These are phyloP conservation scores for Cutaneotrichosporon sp. DNA, from an alignment of 1,284 basidiomycete species.

Conservation along the genomic window DNA sequence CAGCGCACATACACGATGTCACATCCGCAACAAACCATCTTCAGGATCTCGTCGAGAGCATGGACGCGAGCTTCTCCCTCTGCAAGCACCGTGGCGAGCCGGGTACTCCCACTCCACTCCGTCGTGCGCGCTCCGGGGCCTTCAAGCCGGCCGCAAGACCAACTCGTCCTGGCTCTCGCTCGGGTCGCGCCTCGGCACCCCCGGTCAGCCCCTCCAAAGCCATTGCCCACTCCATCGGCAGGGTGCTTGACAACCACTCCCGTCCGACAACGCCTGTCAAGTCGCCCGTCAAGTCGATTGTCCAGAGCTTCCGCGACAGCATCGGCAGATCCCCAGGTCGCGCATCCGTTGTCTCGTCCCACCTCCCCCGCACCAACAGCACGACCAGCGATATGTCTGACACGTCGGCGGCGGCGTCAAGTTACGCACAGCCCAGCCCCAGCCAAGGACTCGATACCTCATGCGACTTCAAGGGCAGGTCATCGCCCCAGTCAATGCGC, in stretches of 20 bases:
- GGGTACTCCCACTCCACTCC: constrained; percentile 34
- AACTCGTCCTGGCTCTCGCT: not conserved
- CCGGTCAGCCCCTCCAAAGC: constrained; percentile 2
- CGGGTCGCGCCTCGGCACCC: not conserved
- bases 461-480: too few relatives aligned
- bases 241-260: not conserved
- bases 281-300: constrained; percentile 29
- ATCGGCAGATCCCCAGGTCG: constrained; percentile 30
- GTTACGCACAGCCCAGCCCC: not conserved
- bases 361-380: not conserved
- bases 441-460: too few relatives aligned
- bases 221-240: not conserved
- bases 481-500: not conserved
- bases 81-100: not conserved
- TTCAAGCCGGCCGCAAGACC: constrained; percentile 19
- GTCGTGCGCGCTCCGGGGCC: constrained; percentile 31
- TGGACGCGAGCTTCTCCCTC: constrained; percentile 23
- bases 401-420: not conserved
- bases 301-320: constrained; percentile 42
- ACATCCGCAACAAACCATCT: constrained; percentile 42
- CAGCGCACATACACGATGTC: constrained; percentile 32
- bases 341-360: constrained; percentile 5
- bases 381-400: constrained; percentile 6
- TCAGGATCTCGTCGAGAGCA: constrained; percentile 27
- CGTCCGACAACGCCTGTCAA: not conserved